A percentile compares a stretch with the other conserved stretches of the same genome.
These are phyloP conservation scores for Mimosa pudica DNA, from an alignment of 306 rosid genomes.

Conservation along the genomic window DNA sequence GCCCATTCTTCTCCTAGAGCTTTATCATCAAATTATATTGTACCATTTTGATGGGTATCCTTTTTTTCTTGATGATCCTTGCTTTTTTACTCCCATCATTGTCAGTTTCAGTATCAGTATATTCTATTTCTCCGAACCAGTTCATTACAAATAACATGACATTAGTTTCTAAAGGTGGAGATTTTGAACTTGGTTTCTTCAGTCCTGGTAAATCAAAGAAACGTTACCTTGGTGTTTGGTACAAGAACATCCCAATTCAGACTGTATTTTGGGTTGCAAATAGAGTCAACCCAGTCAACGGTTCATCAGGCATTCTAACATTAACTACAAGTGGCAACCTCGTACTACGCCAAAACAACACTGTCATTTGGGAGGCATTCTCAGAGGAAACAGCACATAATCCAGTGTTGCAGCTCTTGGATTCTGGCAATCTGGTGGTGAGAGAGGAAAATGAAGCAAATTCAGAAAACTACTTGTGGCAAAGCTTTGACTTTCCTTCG, in stretches of 20 bases:
- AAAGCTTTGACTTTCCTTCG: conserved; percentile 57
- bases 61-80: not conserved
- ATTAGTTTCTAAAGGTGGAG: conserved; percentile 36
- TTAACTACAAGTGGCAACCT: conserved; percentile 35
- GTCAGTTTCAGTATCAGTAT: conserved; percentile 13
- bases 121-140: conserved; percentile 36
- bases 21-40: not conserved
- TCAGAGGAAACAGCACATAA: not conserved
- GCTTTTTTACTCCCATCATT: not conserved
- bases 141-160: conserved; percentile 35
- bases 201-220: conserved; percentile 45
- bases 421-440: conserved; percentile 38
- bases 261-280: conserved; percentile 64
- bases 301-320: conserved; percentile 29
- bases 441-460: not conserved
- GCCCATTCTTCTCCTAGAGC: not conserved
- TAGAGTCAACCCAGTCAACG: conserved; percentile 38
- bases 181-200: conserved; percentile 54
- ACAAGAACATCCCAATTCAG: conserved; percentile 31
- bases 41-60: not conserved
- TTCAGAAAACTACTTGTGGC: conserved; percentile 33
- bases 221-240: conserved; percentile 59
- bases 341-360: conserved; percentile 26
- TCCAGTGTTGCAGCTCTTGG: conserved; percentile 39
- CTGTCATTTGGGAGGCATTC: conserved; percentile 31